Evolutionary conservation across 768 basidiomycete species (phyloP).

Genomic region (Mycena capillaripes): DNA sequence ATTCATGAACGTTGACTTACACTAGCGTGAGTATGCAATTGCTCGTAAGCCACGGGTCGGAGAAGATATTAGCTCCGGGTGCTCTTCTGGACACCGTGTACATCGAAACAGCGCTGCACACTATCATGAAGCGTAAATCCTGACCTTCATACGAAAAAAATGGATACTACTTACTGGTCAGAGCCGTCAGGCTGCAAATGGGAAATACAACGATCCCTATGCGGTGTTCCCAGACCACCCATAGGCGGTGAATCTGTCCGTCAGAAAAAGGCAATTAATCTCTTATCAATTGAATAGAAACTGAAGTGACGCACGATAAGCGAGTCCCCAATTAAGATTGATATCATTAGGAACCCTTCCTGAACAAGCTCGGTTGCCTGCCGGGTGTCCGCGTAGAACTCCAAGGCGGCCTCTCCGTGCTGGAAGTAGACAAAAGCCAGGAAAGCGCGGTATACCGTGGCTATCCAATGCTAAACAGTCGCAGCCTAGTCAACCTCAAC

Average conservation of each 20-base stretch:
- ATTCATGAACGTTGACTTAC: background rate
- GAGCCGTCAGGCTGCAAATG: conserved; percentile 22
- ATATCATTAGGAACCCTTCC: conserved; percentile 28
- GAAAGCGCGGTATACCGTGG: conserved; percentile 28
- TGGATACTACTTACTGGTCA: conserved; percentile 11
- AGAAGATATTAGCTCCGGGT: conserved; percentile 2
- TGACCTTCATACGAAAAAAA: no score
- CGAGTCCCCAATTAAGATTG: conserved; percentile 32
- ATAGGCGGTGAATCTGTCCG: conserved; percentile 29
- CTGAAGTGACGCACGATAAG: conserved; percentile 21
- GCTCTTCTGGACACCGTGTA: conserved; percentile 9
- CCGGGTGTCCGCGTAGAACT: conserved; percentile 22
- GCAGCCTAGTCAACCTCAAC: background rate
- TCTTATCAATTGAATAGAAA: background rate
- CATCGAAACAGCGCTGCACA: conserved; percentile 28
- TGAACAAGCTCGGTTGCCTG: conserved; percentile 25
- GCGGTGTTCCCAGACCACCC: conserved; percentile 35
- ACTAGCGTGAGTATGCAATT: conserved; percentile 27
- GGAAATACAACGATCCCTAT: conserved; percentile 22
- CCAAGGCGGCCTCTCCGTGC: conserved; percentile 9
- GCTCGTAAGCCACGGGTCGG: conserved; percentile 33
- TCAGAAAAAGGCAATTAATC: background rate
- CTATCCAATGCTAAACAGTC: conserved; percentile 28
- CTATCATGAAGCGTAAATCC: background rate
- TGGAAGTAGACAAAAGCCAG: conserved; percentile 27